Percentiles rank a stretch among this genome's conserved stretches.
These are phyloP conservation scores for Fusarium longipes DNA, from an alignment of 2,329 filamentous ascomycete species.

Conservation along the genomic window DNA sequence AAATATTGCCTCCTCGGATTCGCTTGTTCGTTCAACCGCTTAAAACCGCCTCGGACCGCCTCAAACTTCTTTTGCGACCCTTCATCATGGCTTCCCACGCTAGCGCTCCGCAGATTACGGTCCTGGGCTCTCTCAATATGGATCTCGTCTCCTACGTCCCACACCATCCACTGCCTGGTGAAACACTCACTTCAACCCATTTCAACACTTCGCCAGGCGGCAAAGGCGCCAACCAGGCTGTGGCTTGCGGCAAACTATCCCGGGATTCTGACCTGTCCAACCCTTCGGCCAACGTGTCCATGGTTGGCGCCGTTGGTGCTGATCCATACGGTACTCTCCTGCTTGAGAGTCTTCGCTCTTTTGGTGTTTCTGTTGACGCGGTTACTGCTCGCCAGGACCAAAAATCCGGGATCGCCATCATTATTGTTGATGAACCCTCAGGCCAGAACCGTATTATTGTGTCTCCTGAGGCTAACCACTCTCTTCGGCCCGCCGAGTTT, in stretches of 20 bases:
- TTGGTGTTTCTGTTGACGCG: constrained; percentile 70
- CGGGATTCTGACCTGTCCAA: constrained; percentile 58
- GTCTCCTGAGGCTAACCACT: constrained; percentile 76
- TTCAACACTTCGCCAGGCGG: constrained; percentile 88
- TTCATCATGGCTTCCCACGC: constrained; percentile 37
- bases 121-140: constrained; percentile 94
- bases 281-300: constrained; percentile 63
- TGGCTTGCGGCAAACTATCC: constrained; percentile 86
- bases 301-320: constrained; percentile 79
- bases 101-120: constrained; percentile 68
- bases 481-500: constrained; percentile 54
- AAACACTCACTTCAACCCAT: constrained; percentile 83
- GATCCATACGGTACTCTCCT: constrained; percentile 74
- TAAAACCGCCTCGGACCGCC: not conserved
- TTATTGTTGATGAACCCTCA: constrained; percentile 77
- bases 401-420: constrained; percentile 78
- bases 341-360: constrained; percentile 65
- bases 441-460: constrained; percentile 83
- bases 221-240: constrained; percentile 96
- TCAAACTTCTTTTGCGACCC: not conserved
- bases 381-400: constrained; percentile 58
- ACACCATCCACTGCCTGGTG: constrained; percentile 84
- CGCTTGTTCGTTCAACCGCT: not conserved
- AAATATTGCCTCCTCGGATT: not conserved
- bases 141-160: constrained; percentile 91